Evolutionary conservation across 139 green algal species (phyloP), one percentile per base, ranked within the genome.

Genomic region (Marvania coccoides): DNA sequence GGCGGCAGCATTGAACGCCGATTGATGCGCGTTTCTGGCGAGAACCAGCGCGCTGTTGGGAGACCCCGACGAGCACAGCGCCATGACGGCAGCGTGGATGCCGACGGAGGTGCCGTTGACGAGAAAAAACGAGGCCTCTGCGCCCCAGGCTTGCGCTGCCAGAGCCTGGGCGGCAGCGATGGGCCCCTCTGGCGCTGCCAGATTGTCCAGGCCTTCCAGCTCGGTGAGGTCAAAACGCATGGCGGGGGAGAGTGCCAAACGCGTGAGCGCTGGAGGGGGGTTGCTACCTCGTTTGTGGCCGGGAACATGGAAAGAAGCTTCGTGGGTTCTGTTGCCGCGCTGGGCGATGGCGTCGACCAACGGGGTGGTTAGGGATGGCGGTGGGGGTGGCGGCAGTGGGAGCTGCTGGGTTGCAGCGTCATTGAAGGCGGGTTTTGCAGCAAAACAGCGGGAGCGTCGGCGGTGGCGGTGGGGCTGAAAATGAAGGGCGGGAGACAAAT

Each of bases 51-150:
- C 70, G 26, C 80, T 63, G 30, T 64, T 19, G 47, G 23, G 6
- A 3, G 28, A 29, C 0, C 81, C 80, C 3, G 79, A 80, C 24
- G 59, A 30, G 61, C 81, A 88, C 4, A 72, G 79, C n/a, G 85
- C 77, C 67, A 91, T 69, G 3, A 93, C 57, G 3, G 85, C 80
- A 1, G 82, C 85, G 29, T 89, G 85, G 19, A 97, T 80, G 45
- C 88, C 91, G 0, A 47, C 76, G 0, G 79, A 96, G 67, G 75
- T 87, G 61, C 92, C 92, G 65, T 97, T 97, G 29, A 98, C 92
- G 31, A 97, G 73, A 40, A 97, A 94, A 70, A 77, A 95, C 9
- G 89, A 93, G 29, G 61, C 31, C 2, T 86, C 77, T 0, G 89
- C 82, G 14, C 87, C 88, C 81, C 93, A 95, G 3, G 74, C 51